These are phyloP conservation scores for Sophora flavescens DNA, from an alignment of 306 rosid genomes.

Conservation along the genomic window DNA sequence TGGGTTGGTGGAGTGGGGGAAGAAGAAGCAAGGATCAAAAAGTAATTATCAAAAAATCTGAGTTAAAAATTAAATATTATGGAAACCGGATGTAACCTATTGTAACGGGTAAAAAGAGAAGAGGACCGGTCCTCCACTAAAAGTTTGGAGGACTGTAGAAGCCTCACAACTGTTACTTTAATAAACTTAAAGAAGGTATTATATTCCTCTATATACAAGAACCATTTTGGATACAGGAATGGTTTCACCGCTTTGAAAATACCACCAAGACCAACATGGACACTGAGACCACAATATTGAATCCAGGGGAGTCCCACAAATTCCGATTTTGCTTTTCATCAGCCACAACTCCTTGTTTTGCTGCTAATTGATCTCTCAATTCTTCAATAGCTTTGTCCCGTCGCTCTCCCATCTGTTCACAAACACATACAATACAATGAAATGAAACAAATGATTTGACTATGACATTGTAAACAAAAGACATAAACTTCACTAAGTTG, in stretches of 20 bases:
- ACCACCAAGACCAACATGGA: conserved; percentile 88
- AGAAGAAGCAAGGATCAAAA: too few relatives aligned
- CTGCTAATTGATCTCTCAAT: conserved; percentile 77
- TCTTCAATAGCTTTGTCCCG: conserved; percentile 91
- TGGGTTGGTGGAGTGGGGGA: too few relatives aligned
- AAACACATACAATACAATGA: conserved; percentile 29
- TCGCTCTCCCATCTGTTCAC: conserved; percentile 87
- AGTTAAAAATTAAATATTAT: too few relatives aligned
- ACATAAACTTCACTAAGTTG: neutral
- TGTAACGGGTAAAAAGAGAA: too few relatives aligned
- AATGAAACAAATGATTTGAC: conserved; percentile 28
- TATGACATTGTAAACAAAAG: neutral
- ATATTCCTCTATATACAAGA: conserved; percentile 46
- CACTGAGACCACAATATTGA: conserved; percentile 82
- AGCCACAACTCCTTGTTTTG: conserved; percentile 61
- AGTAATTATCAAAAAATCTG: too few relatives aligned
- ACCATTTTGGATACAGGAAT: conserved; percentile 11
- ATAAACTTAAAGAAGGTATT: conserved; percentile 2
- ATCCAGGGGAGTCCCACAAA: conserved; percentile 90
- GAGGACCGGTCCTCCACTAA: too few relatives aligned
- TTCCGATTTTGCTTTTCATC: conserved; percentile 65
- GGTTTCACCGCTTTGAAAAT: conserved; percentile 82
- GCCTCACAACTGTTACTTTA: conserved; percentile 45
- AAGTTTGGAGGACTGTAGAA: too few relatives aligned
- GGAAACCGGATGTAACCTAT: too few relatives aligned